Evolutionary conservation across 2,329 filamentous ascomycete species (phyloP).

Genomic region (Nothopassalora personata): DNA sequence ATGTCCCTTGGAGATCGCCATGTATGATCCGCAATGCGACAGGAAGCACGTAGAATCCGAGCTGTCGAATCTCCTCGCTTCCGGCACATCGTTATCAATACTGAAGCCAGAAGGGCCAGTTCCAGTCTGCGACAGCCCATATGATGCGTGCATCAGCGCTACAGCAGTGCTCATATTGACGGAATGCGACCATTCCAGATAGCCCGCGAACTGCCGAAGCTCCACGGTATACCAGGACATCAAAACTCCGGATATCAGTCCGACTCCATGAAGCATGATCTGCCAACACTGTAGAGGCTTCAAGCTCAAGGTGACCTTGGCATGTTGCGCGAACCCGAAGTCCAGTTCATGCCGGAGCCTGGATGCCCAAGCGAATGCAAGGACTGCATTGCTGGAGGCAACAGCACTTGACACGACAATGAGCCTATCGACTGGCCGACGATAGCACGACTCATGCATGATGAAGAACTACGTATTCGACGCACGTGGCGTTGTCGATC

Average conservation of each 20-base stretch:
- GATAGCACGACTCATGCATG: constrained; percentile 28
- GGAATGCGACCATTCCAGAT: constrained; percentile 31
- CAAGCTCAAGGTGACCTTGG: not conserved
- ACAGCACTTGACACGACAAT: not conserved
- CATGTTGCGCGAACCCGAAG: not conserved
- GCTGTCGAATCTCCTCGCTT: constrained; percentile 17
- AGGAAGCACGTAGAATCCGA: constrained; percentile 10
- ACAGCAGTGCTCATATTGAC: constrained; percentile 30
- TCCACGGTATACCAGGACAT: not conserved
- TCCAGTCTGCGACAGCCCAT: constrained; percentile 23
- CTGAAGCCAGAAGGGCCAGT: constrained; percentile 12
- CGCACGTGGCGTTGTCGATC: constrained; percentile 31
- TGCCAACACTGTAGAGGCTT: constrained; percentile 3
- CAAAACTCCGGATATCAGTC: not conserved
- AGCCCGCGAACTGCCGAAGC: constrained; percentile 8
- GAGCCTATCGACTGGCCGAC: constrained; percentile 27
- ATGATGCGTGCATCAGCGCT: constrained; percentile 24
- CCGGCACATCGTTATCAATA: constrained; percentile 3
- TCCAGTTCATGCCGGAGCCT: not conserved
- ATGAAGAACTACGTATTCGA: constrained; percentile 33
- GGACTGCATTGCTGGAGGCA: not conserved
- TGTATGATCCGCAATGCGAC: constrained; percentile 56
- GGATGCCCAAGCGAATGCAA: not conserved
- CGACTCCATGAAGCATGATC: constrained; percentile 1
- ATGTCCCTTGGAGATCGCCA: constrained; percentile 51